Evolutionary conservation across 768 basidiomycete genomes (phyloP), one percentile per base, ranked within the genome.

Genomic region (Leucosporidium creatinivorum): DNA sequence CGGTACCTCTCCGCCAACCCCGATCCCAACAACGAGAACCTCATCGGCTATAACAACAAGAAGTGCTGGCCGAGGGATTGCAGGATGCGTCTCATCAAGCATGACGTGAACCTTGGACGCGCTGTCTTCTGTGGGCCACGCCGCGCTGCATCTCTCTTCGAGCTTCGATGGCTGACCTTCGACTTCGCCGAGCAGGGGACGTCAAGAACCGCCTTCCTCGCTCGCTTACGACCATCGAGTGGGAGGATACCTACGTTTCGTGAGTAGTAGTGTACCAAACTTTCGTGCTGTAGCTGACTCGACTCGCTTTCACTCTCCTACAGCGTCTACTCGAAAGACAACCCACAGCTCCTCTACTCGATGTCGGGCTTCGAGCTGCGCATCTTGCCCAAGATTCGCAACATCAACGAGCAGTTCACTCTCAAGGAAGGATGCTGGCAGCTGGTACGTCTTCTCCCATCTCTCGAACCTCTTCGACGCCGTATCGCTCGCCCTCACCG

Each of bases 341-440:
- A 98, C 79, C 96, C 96, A 21, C 96, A 99, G 74, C 80, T 99
- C 31, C 81, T 99, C 51, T 99, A 97, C 83, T 93, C 93, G 6
- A 98, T 98, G 94, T 91, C 87, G 75, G 92, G 93, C n/a, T 99
- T 99, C 75, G 96, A 99, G 80, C 84, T 99, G 66, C 92, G 96
- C 63, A 98, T 99, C 76, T 80, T 99, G 52, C 96, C 96, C 47
- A 94, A 97, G 83, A 89, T 92, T 64, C 44, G 96, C 75, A 94
- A 92, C 5, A 88, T 91, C 83, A 87, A 91, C 63, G 93, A 97
- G 77, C 91, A 94, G 77, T 99, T 93, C 82, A 97, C 94, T 61
- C 79, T 98, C 75, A 93, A 91, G 79, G 92, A 94, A 76, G 88
- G 91, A 0, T 91, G 93, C 21, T 93, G 93, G 93, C 28, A 65